A percentile compares a stretch with the other conserved stretches of the same genome.
phyloP scores from a whole-genome alignment of 139 green algal genomes.

The Tetradesmus lagerheimii region DNA sequence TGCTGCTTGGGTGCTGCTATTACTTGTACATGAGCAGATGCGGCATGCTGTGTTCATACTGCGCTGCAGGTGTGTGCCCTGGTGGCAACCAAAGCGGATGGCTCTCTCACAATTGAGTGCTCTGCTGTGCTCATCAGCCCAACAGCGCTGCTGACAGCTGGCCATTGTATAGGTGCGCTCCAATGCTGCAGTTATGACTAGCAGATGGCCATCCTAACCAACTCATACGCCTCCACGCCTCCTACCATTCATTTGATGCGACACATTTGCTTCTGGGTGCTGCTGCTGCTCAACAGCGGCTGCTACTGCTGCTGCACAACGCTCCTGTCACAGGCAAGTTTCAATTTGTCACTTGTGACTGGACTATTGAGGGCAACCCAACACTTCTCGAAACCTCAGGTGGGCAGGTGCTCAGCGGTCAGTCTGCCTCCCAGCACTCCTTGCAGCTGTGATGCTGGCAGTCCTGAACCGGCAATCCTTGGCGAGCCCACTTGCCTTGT shows the following conservation, averaged over 20 bases:
- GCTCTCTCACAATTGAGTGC: background rate
- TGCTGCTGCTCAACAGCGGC: background rate
- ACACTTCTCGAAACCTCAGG: background rate
- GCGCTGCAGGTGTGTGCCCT: background rate
- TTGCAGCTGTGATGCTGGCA: too few species aligned
- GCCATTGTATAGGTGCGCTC: background rate
- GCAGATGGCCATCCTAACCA: too few species aligned
- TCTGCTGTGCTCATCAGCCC: conserved; percentile 11
- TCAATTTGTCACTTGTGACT: background rate
- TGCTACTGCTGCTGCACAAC: background rate
- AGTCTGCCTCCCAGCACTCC: too few species aligned
- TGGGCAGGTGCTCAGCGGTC: too few species aligned
- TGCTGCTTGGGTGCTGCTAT: too few species aligned
- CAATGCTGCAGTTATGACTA: background rate
- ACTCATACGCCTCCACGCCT: too few species aligned
- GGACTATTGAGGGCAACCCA: background rate
- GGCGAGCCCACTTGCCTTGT: too few species aligned
- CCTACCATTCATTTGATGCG: too few species aligned
- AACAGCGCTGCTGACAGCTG: background rate
- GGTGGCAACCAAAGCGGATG: background rate
- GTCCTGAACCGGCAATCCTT: too few species aligned
- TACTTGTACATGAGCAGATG: too few species aligned
- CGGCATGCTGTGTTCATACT: too few species aligned
- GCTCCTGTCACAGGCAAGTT: background rate
- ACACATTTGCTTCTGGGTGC: background rate